Evolutionary conservation across 768 basidiomycete genomes (phyloP), one percentile per base, ranked within the genome.

Genomic region (Collybia mongolica): DNA sequence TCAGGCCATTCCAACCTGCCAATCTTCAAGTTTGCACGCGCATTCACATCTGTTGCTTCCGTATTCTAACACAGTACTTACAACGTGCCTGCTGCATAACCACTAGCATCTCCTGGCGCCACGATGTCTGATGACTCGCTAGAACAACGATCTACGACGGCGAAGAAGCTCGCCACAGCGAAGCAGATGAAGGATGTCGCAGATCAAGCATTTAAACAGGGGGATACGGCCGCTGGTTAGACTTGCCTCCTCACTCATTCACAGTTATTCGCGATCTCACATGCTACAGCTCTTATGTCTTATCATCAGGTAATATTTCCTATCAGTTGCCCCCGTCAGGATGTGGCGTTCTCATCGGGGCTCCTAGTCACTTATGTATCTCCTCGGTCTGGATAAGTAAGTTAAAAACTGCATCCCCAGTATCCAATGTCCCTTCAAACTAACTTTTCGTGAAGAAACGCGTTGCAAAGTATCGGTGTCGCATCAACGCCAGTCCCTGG

Each of bases 361-460:
- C 39, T 37, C 45, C 15, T 39, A 88, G 90, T 71, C 89, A 19
- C 68, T 90, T 45, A 72, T 90, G 75, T 90, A 83, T 57, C 74
- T 91, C 12, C 71, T 81, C 38, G 90, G 90, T 18, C 65, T 93
- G 42, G 85, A 90, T 75, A 92, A 88, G 89, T 88, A 60, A 52
- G 82, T 65, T 2, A 19, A 15, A 11, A 38, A 23, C 40, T 40
- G 37, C 14, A 15, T 43, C 38, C 24, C 24, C 24, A 7, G 4
- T 7, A 29, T 6, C n/a, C 15, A n/a, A 9, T 8, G 43, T 14
- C 20, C 20, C 37, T 44, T 41, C 46, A 37, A 32, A 49, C 47
- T 42, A 14, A 49, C 38, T 23, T 14, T 32, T 15, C 32, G 17
- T n/a, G 5, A 50, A 86, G 84, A 62, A 81, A 76, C 51, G 81